Base-by-base conservation (phyloP, 495 filamentous ascomycete genomes). In the Aspergillus sclerotioniger region DNA sequence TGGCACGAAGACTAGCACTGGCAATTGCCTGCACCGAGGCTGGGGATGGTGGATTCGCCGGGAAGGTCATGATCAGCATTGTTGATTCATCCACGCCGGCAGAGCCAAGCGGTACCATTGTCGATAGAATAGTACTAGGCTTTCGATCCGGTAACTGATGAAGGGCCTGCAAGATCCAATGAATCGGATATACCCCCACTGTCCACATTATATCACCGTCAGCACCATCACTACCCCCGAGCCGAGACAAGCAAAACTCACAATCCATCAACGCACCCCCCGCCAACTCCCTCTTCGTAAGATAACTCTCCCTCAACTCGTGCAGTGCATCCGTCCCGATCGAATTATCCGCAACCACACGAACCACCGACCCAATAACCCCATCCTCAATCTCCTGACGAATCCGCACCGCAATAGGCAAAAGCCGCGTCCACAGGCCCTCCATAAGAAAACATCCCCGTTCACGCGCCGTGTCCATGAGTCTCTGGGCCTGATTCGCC, bases 391-490 rank as follows among this genome's bases (percentile, higher is more conserved):
- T 80, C 63, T 87, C 60, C 48, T 87, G 76, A 32, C 85, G 69
- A 25, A 92, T 71, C 68, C 88, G 81, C 62, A 83, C 80, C 58
- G 79, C 84, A 0, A 89, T 65, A 0, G 90, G 90, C 71, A 90
- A 88, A 70, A 86, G 89, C 17, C 90, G 70, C 25, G 89, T 92
- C 90, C 90, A 94, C 31, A 93, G 85, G 8, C 89, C 90, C 74
- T 95, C 90, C 87, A 92, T 91, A 41, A 95, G 67, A 72, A 92
- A 92, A 19, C 92, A 58, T 6, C 80, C 78, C 77, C 90, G 90
- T 53, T 78, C 76, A 59, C 71, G 79, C 0, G 90, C 87, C 25
- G 79, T 84, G 32, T 84, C 80, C 39, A 86, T 78, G 19, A 94
- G 72, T 62, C 83, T 81, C 55, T 76, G 77, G 8, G 86, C 79